These are phyloP conservation scores for Royoungia palumana DNA, from an alignment of 768 basidiomycete species.

Conservation along the genomic window DNA sequence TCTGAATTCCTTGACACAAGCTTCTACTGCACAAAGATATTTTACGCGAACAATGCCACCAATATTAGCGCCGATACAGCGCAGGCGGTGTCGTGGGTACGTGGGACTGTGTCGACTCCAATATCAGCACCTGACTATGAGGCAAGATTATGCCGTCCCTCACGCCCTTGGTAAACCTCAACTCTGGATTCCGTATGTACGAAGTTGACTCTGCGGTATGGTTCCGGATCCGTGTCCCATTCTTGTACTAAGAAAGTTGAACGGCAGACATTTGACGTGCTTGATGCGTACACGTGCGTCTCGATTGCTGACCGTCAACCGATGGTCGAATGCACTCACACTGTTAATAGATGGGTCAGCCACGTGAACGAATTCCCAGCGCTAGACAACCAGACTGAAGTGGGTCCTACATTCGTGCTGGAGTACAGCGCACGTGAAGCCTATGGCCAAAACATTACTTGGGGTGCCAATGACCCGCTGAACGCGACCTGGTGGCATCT, in stretches of 20 bases:
- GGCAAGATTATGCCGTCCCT: slow-evolving; percentile 47
- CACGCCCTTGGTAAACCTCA: slow-evolving; percentile 64
- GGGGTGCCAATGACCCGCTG: slow-evolving; percentile 60
- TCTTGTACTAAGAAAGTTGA: neutral
- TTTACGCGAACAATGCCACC: slow-evolving; percentile 69
- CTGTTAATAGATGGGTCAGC: slow-evolving; percentile 48
- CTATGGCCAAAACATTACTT: slow-evolving; percentile 52
- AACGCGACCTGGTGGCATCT: slow-evolving; percentile 81
- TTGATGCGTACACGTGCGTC: slow-evolving; percentile 70
- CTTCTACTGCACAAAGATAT: slow-evolving; percentile 43
- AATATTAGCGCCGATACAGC: slow-evolving; percentile 53
- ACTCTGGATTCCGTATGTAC: slow-evolving; percentile 61
- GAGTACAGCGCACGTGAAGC: slow-evolving; percentile 71
- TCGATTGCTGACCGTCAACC: slow-evolving; percentile 24
- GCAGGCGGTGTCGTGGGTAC: slow-evolving; percentile 46
- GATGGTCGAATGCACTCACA: neutral
- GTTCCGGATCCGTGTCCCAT: neutral
- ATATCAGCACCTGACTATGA: neutral
- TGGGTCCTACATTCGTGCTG: slow-evolving; percentile 54
- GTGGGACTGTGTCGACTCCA: neutral
- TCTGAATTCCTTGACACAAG: neutral
- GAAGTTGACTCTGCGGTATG: slow-evolving; percentile 38
- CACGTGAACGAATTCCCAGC: slow-evolving; percentile 54
- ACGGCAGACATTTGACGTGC: slow-evolving; percentile 62
- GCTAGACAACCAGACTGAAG: slow-evolving; percentile 51